Evolutionary conservation across 2,329 filamentous ascomycete genomes (phyloP).

Genomic region (Fusarium caatingaense): DNA sequence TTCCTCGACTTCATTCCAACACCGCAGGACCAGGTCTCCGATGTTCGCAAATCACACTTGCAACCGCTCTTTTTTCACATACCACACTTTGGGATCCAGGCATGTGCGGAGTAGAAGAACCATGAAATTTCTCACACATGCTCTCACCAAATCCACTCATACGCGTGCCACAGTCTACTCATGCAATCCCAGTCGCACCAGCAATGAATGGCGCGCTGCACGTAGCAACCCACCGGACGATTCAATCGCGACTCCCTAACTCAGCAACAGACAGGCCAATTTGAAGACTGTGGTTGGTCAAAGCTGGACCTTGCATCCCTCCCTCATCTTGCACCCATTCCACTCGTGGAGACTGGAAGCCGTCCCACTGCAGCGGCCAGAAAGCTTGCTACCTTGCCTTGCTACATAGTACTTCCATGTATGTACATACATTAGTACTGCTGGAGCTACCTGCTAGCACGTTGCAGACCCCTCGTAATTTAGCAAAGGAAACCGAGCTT

Average conservation of each 20-base stretch:
- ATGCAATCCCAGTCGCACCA: conserved; percentile 42
- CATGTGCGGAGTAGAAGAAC: conserved; percentile 19
- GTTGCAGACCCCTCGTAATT: conserved; percentile 22
- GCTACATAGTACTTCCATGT: too few species aligned
- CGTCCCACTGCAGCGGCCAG: conserved; percentile 31
- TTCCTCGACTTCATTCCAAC: conserved; percentile 15
- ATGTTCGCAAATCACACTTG: conserved; percentile 6
- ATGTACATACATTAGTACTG: neutral
- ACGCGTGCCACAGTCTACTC: conserved; percentile 37
- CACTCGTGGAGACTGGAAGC: conserved; percentile 35
- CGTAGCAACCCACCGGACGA: conserved; percentile 37
- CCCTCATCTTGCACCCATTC: conserved; percentile 41
- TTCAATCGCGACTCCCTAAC: conserved; percentile 46
- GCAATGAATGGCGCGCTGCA: conserved; percentile 42
- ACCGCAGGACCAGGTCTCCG: neutral
- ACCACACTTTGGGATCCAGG: conserved; percentile 6
- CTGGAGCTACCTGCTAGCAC: conserved; percentile 24
- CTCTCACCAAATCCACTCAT: conserved; percentile 34
- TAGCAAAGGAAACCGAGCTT: conserved; percentile 17
- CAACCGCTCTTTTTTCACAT: neutral
- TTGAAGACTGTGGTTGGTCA: conserved; percentile 38
- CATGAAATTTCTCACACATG: conserved; percentile 27
- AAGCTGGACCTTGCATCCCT: conserved; percentile 39
- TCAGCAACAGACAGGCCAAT: conserved; percentile 45
- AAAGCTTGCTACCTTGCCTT: conserved; percentile 19